Conservation (phyloP, 1,284 basidiomycete genomes). For the Boletus sp. region DNA sequence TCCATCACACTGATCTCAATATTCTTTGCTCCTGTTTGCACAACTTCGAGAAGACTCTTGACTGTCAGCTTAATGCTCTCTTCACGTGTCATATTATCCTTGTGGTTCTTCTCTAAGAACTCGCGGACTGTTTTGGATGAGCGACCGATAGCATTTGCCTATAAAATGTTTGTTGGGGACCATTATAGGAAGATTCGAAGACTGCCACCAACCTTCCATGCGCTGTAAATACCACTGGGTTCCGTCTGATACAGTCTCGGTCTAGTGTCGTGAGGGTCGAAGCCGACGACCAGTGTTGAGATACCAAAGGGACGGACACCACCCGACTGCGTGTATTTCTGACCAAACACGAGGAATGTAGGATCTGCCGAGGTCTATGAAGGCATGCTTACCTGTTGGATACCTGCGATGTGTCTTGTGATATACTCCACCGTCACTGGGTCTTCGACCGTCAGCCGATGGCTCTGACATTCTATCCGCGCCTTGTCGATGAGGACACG, state of each 20-base stretch:
- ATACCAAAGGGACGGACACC: conserved; percentile 98
- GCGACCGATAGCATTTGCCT: conserved; percentile 97
- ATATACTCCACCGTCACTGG: conserved; percentile 99
- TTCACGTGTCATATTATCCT: conserved; percentile 83
- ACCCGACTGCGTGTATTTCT: conserved; percentile 98
- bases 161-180: conserved; percentile 4
- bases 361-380: not conserved
- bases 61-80: conserved; percentile 94
- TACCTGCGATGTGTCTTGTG: conserved; percentile 94
- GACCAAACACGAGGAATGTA: not conserved
- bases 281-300: conserved; percentile 94
- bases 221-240: conserved; percentile 95
- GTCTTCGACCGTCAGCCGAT: conserved; percentile 96
- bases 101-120: conserved; percentile 98
- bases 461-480: conserved; percentile 95
- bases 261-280: conserved; percentile 87
- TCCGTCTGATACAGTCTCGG: conserved; percentile 97
- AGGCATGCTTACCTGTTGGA: conserved; percentile 76
- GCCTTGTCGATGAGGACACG: conserved; percentile 98
- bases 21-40: conserved; percentile 99
- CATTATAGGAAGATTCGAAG: not conserved
- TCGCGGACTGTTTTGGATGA: conserved; percentile 98
- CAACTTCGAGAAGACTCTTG: conserved; percentile 95
- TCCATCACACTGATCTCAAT: conserved; percentile 98
- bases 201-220: conserved; percentile 81